Base-by-base conservation (phyloP, 306 rosid species). In the Cicer pinnatifidum region DNA sequence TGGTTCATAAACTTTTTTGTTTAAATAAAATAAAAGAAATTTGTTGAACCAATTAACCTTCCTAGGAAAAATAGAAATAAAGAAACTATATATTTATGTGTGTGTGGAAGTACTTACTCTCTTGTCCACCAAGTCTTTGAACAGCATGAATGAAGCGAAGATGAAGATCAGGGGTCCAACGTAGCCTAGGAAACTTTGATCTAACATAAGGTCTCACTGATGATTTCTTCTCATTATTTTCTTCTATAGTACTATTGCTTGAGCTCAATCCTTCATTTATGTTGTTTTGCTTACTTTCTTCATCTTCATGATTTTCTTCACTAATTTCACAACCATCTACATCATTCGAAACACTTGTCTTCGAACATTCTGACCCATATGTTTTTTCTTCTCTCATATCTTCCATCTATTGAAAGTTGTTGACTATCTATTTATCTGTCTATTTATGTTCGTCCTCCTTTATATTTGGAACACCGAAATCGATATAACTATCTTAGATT, bases 121-220 rank as follows among this genome's bases (percentile, higher is more conserved):
- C 96, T 89, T 91, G 96, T 70, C 98, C 98, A 33, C 97, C 98
- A 38, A 91, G 97, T 78, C 94, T 87, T 82, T 91, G 90, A 46
- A 94, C 87, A 35, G 98, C 95, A 82, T 94, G 90, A 83, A 89
- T 73, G 59, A 94, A 94, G 5, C 98, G 92, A 75, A 82, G 89
- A 72, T 94, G 98, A 58, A 94, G 98, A 83, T 94, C 96, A 6
- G 91, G 92, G 0, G 97, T 94, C 98, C 98, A 94, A 40, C 96
- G 89, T 38, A 94, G 90, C 73, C 98, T 81, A 0, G 98, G 97
- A 75, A 85, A 52, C 84, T 94, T 94, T 74, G 98, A 94, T 94
- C 98, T 85, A 76, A 91, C 91, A 80, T 94, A 94, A 8, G 92
- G 96, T n/a, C 98, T 79, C 41, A 91, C 97, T 1, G 87, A 69